Conservation (phyloP, 2,329 filamentous ascomycete genomes). For the Epichloe aotearoae region DNA sequence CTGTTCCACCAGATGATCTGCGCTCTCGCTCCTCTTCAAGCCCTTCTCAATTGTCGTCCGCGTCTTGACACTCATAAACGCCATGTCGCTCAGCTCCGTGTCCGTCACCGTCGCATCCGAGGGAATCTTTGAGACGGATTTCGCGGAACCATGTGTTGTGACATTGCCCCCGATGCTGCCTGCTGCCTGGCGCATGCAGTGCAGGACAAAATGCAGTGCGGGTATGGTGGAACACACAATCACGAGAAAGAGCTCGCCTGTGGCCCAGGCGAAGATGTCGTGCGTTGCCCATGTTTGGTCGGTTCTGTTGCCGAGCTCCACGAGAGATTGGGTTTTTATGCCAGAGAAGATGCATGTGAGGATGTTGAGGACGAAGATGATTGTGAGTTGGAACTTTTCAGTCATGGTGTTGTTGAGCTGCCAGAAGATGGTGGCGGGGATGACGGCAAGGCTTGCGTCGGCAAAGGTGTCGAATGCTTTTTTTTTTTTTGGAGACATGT, state of each 20-base stretch:
- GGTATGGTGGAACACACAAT: slow-evolving; percentile 12
- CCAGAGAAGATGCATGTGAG: slow-evolving; percentile 13
- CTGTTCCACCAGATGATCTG: slow-evolving; percentile 7
- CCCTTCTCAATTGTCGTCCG: slow-evolving; percentile 9
- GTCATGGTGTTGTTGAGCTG: slow-evolving; percentile 66
- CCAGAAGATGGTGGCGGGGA: slow-evolving; percentile 34
- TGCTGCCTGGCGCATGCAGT: slow-evolving; percentile 5
- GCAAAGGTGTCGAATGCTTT: slow-evolving; percentile 12
- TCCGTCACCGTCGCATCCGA: slow-evolving; percentile 1
- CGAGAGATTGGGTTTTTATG: slow-evolving; percentile 13
- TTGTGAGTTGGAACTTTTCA: slow-evolving; percentile 55
- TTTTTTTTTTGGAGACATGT: background rate
- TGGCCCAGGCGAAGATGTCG: slow-evolving; percentile 12
- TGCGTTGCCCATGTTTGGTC: slow-evolving; percentile 13
- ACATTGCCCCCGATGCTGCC: slow-evolving; percentile 1
- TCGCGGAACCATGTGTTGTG: slow-evolving; percentile 1
- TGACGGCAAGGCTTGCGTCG: slow-evolving; percentile 11
- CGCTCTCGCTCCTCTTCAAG: background rate
- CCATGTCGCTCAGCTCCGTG: slow-evolving; percentile 5
- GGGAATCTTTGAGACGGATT: background rate
- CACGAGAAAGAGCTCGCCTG: slow-evolving; percentile 13
- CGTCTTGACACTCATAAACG: slow-evolving; percentile 8
- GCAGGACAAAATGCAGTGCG: slow-evolving; percentile 8
- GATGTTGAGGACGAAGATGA: slow-evolving; percentile 12
- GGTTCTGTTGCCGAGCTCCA: slow-evolving; percentile 10